Evolutionary conservation across 2,329 filamentous ascomycete genomes (phyloP), one percentile per base, ranked within the genome.

Genomic region (Hymenotorrendiella dingleyae): DNA sequence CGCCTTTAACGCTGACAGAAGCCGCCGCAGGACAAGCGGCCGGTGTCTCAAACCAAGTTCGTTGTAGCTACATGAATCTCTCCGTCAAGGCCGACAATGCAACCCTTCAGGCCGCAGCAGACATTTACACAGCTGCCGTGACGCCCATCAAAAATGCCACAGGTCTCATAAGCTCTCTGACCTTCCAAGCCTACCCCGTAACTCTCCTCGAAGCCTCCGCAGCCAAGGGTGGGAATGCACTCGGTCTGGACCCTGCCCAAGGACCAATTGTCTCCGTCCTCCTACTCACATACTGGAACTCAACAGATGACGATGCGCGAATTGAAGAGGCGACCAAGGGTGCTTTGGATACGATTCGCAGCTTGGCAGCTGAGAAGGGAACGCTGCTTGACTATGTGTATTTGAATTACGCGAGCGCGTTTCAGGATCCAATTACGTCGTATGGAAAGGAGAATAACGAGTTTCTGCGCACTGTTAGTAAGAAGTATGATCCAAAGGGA

Each of bases 401-500:
- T 52, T 59, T 68, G 22, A 72, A 73, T 48, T 73, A 73, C 42
- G 69, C 68, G 0, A 61, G 63, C 7, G 53, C 55, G 23, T 59
- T 58, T 14, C 70, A 73, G 46, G 52, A 67, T 23, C 64, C 68
- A 2, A 55, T 73, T 19, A n/a, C 49, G 0, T 56, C 63, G 12
- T 74, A 73, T 39, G 68, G 70, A 0, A 28, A 49, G 2, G 53
- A 59, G 2, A 72, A 67, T 11, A 48, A 67, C 34, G 54, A 52
- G 5, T 63, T 54, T 16, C 38, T 71, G 16, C 47, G 52, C 28
- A 42, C 41, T 0, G 42, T 66, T 12, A 32, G 21, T 9, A n/a
- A 27, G 10, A 36, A 28, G 14, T 35, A 44, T 17, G 42, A 44
- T 22, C 64, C 64, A 2, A 34, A 49, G 2, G 57, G 60, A 2